Base-by-base conservation (phyloP, 257 asterid species). In the Gardenia jasminoides region DNA sequence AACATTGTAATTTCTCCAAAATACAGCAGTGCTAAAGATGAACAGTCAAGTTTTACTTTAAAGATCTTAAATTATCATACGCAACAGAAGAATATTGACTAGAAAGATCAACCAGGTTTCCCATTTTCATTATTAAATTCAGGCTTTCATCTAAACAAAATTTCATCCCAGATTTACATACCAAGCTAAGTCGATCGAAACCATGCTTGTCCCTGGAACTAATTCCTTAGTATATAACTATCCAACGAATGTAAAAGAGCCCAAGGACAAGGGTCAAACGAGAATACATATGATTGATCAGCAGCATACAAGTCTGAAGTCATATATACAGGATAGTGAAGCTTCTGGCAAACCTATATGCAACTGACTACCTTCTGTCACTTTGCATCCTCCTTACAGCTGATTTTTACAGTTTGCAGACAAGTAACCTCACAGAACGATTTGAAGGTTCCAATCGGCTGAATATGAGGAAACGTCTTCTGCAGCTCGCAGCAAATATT, bases 241-340 rank as follows among this genome's bases (percentile, higher is more conserved):
- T 74, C 44, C 78, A 59, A 58, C 26, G 24, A 75, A 74, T 4
- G n/a, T 10, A 41, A 58, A 58, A 30, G 22, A 48, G 33, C 19
- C 67, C 19, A 33, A 41, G 7, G 39, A 22, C 67, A 54, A 31
- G 46, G 15, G 61, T 41, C 17, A 12, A 50, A 6, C 6, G 41
- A 44, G 41, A n/a, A 62, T 36, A 10, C n/a, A 54, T 4, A 3
- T 54, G 10, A 36, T 19, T 54, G 19, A n/a, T 54, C 1, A 54
- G 62, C 6, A 52, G 77, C 19, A 50, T 1, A 75, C 36, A 75
- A 36, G 26, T 20, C 31, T 33, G 24, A 75, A 64, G 56, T 48
- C 78, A 75, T 41, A 75, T 43, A 26, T 44, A 75, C 79, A 75
- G 61, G 78, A 58, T 7, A 39, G 70, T n/a, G n/a, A 59, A 39